A percentile compares a stretch with the other conserved stretches of the same genome.
Conservation (phyloP, 1,139 yeast species). For the Saccharomyces hybrid region DNA sequence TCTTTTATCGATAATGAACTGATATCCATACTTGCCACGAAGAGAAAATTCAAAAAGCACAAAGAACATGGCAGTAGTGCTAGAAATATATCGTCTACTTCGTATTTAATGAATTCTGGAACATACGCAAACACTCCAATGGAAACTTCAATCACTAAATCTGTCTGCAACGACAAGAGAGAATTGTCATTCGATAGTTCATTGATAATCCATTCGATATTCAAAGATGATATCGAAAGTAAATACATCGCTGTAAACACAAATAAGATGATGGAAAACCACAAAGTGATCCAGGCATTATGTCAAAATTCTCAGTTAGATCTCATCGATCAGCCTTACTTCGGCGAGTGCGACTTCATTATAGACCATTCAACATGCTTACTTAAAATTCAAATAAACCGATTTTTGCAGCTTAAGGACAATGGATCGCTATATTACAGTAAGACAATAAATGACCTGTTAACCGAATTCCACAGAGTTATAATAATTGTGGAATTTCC, state of each 20-base stretch:
- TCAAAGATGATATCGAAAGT: neutral
- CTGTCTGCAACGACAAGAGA: neutral
- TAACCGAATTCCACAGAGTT: conserved; percentile 12
- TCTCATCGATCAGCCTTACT: conserved; percentile 11
- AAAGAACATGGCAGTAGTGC: neutral
- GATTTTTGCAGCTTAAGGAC: conserved; percentile 15
- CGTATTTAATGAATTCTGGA: neutral
- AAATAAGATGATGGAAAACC: conserved; percentile 10
- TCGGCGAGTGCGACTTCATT: conserved; percentile 15
- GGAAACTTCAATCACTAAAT: neutral
- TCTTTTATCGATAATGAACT: conserved; percentile 21
- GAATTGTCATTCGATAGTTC: neutral
- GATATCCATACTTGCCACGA: conserved; percentile 11
- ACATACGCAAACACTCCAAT: neutral
- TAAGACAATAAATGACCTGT: conserved; percentile 5
- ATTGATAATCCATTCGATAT: neutral
- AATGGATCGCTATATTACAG: conserved; percentile 11
- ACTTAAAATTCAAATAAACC: conserved; percentile 11
- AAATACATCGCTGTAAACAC: conserved; percentile 13
- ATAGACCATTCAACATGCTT: conserved; percentile 15
- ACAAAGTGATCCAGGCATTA: conserved; percentile 8
- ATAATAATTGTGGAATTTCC: conserved; percentile 16
- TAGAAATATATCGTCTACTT: neutral
- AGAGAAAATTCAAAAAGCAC: conserved; percentile 5
- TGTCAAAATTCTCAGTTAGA: conserved; percentile 1